Base-by-base conservation (phyloP, 116 monocot genomes). In the Dioscorea cayenensis region DNA sequence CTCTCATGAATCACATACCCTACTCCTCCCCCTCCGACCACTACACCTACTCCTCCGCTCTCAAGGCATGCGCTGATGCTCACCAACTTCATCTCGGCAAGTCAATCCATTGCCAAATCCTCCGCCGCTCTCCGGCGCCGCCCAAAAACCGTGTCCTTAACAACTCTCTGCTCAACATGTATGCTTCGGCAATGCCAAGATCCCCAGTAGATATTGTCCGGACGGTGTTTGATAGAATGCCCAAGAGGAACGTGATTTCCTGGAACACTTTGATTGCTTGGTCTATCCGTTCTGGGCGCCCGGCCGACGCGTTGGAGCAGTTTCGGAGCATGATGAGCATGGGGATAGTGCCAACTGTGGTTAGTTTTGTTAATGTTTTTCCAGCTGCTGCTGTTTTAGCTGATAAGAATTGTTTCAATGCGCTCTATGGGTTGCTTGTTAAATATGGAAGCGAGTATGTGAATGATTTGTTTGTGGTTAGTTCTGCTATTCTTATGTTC, bases 121-220 rank as follows among this genome's bases (percentile, higher is more conserved):
- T 93, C 61, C 87, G 93, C 66, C 75, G 51, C 48, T 49, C 66
- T 29, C 49, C 51, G 10, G 7, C 49, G 0, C 66, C 51, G 16
- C 77, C 81, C 69, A 81, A 67, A 50, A 89, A 85, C 64, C 67
- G 68, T 13, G 79, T 93, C 37, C 78, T 97, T 67, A 73, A 60
- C 83, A 97, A 97, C 65, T 90, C 97, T 11, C 77, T 97, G 23
- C 87, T 97, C 76, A 93, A 80, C 77, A 82, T 97, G 88, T 97
- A 97, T 68, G 82, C 96, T 21, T 82, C 78, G 0, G 11, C 73
- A 16, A 11, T 55, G 10, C 64, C 64, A 0, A 36, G 36, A 18
- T n/a, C 55, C 5, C 17, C 55, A 10, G 28, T 14, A 18, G 86
- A 82, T 32, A 28, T 19, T 37, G 82, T 77, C 60, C 77, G 69